Percentiles rank a stretch among this genome's conserved stretches.
These are phyloP conservation scores for Plantago ovata DNA, from an alignment of 257 asterid genomes.

Conservation along the genomic window DNA sequence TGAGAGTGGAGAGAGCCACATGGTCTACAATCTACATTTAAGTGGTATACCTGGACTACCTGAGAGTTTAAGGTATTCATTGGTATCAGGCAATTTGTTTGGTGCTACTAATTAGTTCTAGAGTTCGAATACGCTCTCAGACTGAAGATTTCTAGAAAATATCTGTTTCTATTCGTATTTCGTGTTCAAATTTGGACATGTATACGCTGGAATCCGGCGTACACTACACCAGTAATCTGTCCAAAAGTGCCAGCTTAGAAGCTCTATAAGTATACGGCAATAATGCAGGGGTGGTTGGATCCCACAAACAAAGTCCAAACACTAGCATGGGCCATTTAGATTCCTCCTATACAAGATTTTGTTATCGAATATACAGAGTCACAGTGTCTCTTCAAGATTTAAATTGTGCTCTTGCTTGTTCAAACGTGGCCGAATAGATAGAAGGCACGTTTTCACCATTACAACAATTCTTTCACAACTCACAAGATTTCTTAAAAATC, in stretches of 20 bases:
- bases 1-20: no score
- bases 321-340: slow-evolving; percentile 2
- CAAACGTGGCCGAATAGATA: slow-evolving; percentile 30
- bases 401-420: slow-evolving; percentile 22
- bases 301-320: not conserved
- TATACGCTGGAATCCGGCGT: no score
- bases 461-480: not conserved
- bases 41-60: no score
- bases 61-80: no score
- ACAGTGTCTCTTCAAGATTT: not conserved
- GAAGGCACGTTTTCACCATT: slow-evolving; percentile 21
- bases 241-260: slow-evolving; percentile 7
- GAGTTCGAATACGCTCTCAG: no score
- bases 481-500: slow-evolving; percentile 1
- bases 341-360: not conserved
- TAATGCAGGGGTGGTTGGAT: slow-evolving; percentile 1
- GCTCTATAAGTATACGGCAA: slow-evolving; percentile 1
- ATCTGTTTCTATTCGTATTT: no score
- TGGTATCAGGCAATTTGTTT: no score
- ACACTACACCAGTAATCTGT: not conserved
- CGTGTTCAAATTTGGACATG: no score
- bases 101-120: no score
- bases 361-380: no score
- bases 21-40: no score
- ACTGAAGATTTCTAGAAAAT: no score